Conservation (phyloP, 345 rosid species). For the Carallia brachiata region DNA sequence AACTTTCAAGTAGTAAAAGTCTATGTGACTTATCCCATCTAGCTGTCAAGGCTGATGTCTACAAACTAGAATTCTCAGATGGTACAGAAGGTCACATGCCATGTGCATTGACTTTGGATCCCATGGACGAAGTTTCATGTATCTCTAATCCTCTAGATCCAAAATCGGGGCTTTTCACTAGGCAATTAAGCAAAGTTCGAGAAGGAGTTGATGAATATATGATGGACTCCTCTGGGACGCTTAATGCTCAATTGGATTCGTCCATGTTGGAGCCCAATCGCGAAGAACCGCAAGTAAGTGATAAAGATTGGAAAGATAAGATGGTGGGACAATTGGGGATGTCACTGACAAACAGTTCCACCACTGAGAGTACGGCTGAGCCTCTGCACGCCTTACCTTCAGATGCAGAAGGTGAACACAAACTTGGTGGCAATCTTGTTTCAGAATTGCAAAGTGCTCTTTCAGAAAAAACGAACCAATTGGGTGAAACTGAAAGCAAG, state of each 20-base stretch:
- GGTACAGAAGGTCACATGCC: slow-evolving; percentile 46
- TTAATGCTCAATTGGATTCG: slow-evolving; percentile 69
- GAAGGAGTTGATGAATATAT: slow-evolving; percentile 92
- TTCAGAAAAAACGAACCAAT: slow-evolving; percentile 53
- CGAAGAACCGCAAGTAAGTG: slow-evolving; percentile 46
- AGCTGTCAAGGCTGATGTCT: slow-evolving; percentile 34
- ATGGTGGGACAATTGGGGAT: slow-evolving; percentile 51
- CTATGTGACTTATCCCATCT: slow-evolving; percentile 39
- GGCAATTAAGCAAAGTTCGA: slow-evolving; percentile 66
- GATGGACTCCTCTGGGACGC: slow-evolving; percentile 81
- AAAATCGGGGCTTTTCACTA: slow-evolving; percentile 49
- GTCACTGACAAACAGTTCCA: slow-evolving; percentile 74
- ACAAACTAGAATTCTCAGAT: slow-evolving; percentile 46
- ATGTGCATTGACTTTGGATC: slow-evolving; percentile 55
- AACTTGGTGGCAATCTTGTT: slow-evolving; percentile 39
- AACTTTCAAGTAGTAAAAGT: slow-evolving; percentile 46
- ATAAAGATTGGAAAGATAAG: slow-evolving; percentile 66
- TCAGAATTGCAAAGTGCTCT: slow-evolving; percentile 53
- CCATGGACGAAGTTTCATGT: slow-evolving; percentile 96
- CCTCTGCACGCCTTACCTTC: slow-evolving; percentile 37
- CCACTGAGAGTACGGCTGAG: slow-evolving; percentile 76
- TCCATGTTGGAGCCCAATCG: slow-evolving; percentile 78
- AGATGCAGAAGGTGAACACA: slow-evolving; percentile 43
- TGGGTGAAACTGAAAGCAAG: slow-evolving; percentile 61
- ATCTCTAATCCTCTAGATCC: slow-evolving; percentile 57